Base-by-base conservation (phyloP, 768 basidiomycete genomes). In the Symmetrospora coprosmae region DNA sequence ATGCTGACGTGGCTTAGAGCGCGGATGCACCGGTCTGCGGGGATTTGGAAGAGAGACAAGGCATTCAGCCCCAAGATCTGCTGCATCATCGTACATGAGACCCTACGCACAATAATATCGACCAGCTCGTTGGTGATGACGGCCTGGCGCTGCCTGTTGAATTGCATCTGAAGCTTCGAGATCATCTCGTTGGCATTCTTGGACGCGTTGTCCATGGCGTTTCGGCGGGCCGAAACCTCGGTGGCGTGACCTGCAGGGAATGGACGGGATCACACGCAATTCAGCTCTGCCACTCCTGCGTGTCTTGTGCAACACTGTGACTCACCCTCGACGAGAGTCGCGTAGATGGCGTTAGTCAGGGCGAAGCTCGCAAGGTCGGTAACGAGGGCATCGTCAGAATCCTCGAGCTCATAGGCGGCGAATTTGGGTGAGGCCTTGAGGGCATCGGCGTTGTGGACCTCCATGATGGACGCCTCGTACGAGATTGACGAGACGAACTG, bases 161-260 rank as follows among this genome's bases (percentile, higher is more conserved):
- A 70, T 58, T 66, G 52, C 63, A 64, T 61, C 33, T 63, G 61
- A 16, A 64, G 60, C 59, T 66, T 68, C 61, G 31, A 63, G 16
- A 64, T 64, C 66, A 69, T 66, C 58, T 69, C 68, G 50, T 60
- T 76, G 60, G 94, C 94, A 74, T 99, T 97, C 82, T 99, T 99
- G 66, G 91, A 89, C 47, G 92, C 92, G 71, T 89, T 97, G 81
- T 97, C 94, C 94, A 99, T 99, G 70, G 94, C 94, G 67, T 92
- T 96, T 67, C 92, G 85, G 74, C 92, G 83, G 50, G 65, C 65
- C 60, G 70, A 73, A 62, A 74, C 64, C 51, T 51, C 66, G 33
- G 14, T 35, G 39, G 14, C 6, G 13, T 23, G 37, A 39, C 49
- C 49, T 50, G 49, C 19, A 19, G 33, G 38, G 31, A 5, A 4